phyloP scores from a whole-genome alignment of 176 grass and related monocot species.

The Oryza meridionalis region DNA sequence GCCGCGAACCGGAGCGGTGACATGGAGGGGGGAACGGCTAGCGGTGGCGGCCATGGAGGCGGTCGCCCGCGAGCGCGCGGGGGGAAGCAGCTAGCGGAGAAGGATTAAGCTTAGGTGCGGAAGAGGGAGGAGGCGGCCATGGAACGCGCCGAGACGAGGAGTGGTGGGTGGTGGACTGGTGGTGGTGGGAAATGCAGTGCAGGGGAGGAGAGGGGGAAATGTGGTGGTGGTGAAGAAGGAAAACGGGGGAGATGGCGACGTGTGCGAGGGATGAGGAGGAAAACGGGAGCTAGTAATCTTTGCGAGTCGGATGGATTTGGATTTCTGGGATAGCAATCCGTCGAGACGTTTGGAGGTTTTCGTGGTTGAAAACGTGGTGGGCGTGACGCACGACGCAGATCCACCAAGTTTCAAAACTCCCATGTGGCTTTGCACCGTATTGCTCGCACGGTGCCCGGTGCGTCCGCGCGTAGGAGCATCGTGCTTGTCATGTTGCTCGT shows the following conservation, averaged over 20 bases:
- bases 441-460: too few species aligned
- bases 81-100: neutral
- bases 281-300: neutral
- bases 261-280: neutral
- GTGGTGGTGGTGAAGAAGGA: slow-evolving; percentile 27
- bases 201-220: neutral
- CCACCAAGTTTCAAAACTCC: too few species aligned
- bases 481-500: too few species aligned
- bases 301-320: neutral
- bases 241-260: slow-evolving; percentile 5
- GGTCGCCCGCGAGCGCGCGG: neutral
- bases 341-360: neutral
- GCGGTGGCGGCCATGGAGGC: slow-evolving; percentile 38
- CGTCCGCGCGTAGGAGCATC: too few species aligned
- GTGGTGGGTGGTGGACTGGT: neutral
- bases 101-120: slow-evolving; percentile 8
- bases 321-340: neutral
- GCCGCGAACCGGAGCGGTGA: neutral
- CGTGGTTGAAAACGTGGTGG: slow-evolving; percentile 25
- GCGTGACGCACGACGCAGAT: too few species aligned
- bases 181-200: slow-evolving; percentile 21
- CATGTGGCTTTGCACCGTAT: too few species aligned
- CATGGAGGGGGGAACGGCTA: neutral
- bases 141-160: slow-evolving; percentile 26
- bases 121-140: slow-evolving; percentile 54